Conservation (phyloP, 1,284 basidiomycete genomes). For the Sporisorium graminicola region DNA sequence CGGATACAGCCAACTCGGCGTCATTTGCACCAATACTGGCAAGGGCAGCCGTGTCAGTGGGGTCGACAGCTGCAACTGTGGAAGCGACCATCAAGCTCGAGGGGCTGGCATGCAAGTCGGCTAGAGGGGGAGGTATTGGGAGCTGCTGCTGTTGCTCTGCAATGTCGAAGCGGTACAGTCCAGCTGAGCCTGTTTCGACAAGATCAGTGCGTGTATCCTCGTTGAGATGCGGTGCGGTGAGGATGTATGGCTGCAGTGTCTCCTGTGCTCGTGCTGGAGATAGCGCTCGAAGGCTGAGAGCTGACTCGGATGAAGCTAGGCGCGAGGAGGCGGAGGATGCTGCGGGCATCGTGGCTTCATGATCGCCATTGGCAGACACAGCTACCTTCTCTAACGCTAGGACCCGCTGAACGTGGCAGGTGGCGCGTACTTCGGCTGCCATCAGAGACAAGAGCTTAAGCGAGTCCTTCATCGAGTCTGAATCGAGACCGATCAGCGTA, state of each 20-base stretch:
- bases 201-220: constrained; percentile 5
- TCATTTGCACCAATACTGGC: constrained; percentile 8
- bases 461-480: constrained; percentile 60
- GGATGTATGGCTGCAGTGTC: constrained; percentile 24
- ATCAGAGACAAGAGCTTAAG: constrained; percentile 60
- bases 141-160: constrained; percentile 30
- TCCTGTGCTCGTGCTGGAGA: constrained; percentile 13
- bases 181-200: constrained; percentile 17
- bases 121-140: constrained; percentile 20
- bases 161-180: constrained; percentile 35
- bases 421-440: constrained; percentile 57
- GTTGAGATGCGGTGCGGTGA: constrained; percentile 7
- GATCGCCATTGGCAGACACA: background rate
- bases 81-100: too few relatives aligned
- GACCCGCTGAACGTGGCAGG: constrained; percentile 38
- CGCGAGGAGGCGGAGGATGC: background rate
- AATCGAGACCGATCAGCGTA: constrained; percentile 59
- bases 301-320: constrained; percentile 11
- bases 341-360: background rate
- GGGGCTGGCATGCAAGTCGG: background rate
- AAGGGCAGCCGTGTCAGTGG: constrained; percentile 10
- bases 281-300: constrained; percentile 33
- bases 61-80: constrained; percentile 25
- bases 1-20: constrained; percentile 18
- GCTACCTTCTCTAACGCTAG: constrained; percentile 32